Conservation (phyloP, 352 stramenopile species). For the Pythium brachiatum region DNA sequence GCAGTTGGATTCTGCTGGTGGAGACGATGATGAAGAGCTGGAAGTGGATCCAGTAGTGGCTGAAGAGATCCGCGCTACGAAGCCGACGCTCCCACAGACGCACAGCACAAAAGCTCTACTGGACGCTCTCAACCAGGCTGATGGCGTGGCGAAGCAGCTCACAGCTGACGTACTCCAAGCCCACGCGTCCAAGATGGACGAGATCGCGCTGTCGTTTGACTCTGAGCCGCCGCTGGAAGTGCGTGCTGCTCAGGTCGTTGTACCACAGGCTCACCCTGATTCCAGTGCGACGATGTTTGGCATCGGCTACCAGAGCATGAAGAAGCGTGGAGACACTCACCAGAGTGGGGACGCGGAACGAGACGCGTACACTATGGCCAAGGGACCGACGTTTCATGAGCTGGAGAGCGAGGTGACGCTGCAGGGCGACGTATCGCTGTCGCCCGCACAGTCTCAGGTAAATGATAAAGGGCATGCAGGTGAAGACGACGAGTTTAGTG, state of each 20-base stretch:
- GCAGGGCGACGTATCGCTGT: slow-evolving; percentile 13
- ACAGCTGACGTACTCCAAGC: background rate
- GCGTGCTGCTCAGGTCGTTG: background rate
- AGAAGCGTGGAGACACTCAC: slow-evolving; percentile 25
- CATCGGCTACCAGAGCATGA: slow-evolving; percentile 58
- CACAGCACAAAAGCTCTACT: slow-evolving; percentile 8
- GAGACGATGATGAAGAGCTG: slow-evolving; percentile 24
- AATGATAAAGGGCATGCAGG: background rate
- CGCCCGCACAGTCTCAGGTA: background rate
- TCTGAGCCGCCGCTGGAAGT: background rate
- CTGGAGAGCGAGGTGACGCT: slow-evolving; percentile 26
- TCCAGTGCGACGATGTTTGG: slow-evolving; percentile 38
- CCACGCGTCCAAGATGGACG: slow-evolving; percentile 12
- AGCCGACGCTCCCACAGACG: background rate
- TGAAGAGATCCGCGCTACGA: slow-evolving; percentile 16
- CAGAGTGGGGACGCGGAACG: background rate
- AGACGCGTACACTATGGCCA: slow-evolving; percentile 26
- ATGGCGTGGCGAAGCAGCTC: background rate
- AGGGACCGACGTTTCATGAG: slow-evolving; percentile 34
- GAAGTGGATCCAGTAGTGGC: slow-evolving; percentile 24
- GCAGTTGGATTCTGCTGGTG: background rate
- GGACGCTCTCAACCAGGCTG: background rate
- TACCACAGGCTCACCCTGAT: slow-evolving; percentile 8
- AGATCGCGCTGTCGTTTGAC: slow-evolving; percentile 16
- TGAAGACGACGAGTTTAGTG: slow-evolving; percentile 25